Base-by-base conservation (phyloP, 805 yeast species). In the Cyberlindnera euphorbiae region DNA sequence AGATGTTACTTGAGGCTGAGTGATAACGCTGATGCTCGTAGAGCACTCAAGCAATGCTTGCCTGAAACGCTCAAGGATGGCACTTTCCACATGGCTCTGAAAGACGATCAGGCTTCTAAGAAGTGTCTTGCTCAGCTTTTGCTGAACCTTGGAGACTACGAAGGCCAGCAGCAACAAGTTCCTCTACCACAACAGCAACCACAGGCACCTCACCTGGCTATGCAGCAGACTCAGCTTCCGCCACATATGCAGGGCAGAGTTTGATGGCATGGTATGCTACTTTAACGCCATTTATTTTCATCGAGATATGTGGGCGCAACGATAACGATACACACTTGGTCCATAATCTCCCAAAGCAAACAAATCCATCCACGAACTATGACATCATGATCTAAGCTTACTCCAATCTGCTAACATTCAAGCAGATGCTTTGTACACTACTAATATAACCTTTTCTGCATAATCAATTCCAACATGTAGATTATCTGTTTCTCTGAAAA, bases 41-140 rank as follows among this genome's bases (percentile, higher is more conserved):
- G 83, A 45, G 88, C 96, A 0, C 68, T 90, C 47, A 79, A 84
- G 30, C 82, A 78, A 40, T 80, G 85, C 16, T 64, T 93, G 33
- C 97, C 98, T 2, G 90, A 82, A 49, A 85, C 94, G 3, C 69
- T 90, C 51, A 77, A 85, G 44, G 95, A 85, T 57, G 90, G 85
- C 14, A 85, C 97, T 0, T 89, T 93, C 58, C 75, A 82, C 25
- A 67, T 71, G 30, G 80, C 82, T 3, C 68, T 90, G 37, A 78
- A 81, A 50, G 97, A 90, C 50, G 98, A 90, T 53, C 74, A 77
- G 3, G 87, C 89, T 11, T 87, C 97, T 7, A 87, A 84, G 53
- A 74, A 88, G 48, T 86, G 96, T 55, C 66, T 93, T 42, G 80
- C 88, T 3, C 96, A 89, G 60, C 68, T 93, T 31, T 67, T 90